phyloP scores from a whole-genome alignment of 257 asterid genomes.

The Haberlea rhodopensis region DNA sequence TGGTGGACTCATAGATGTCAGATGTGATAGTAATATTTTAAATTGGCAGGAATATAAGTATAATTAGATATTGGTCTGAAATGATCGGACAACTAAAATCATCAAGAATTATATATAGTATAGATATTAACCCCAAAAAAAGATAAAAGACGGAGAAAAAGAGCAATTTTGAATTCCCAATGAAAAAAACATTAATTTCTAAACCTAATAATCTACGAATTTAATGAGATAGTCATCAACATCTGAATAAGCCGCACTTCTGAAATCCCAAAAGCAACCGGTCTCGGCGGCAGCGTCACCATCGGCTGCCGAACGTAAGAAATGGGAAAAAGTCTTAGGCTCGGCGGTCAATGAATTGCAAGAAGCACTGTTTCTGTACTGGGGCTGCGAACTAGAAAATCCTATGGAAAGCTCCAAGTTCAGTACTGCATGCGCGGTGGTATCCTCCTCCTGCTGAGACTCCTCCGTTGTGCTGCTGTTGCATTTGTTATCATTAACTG shows the following conservation, averaged over 20 bases:
- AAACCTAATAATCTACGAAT: conserved; percentile 10
- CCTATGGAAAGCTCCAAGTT: conserved; percentile 51
- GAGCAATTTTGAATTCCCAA: no score
- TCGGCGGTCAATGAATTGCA: conserved; percentile 12
- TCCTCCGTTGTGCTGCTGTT: conserved; percentile 51
- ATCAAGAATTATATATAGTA: no score
- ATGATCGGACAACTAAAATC: no score
- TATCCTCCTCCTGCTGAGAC: conserved; percentile 3
- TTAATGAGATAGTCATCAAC: conserved; percentile 22
- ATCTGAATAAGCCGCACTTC: conserved; percentile 27
- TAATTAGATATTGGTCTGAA: no score
- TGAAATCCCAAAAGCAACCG: conserved; percentile 39
- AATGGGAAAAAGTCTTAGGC: conserved; percentile 11
- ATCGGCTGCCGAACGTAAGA: conserved; percentile 20
- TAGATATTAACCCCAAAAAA: no score
- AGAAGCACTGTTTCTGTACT: conserved; percentile 1
- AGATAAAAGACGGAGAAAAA: no score
- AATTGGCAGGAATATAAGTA: no score
- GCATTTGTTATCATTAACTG: conserved; percentile 36
- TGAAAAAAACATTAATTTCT: conserved; percentile 16
- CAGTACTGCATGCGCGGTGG: not conserved
- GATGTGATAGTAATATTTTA: no score
- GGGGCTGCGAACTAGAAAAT: conserved; percentile 17
- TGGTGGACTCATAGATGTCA: no score
- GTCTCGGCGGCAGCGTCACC: conserved; percentile 20